A percentile compares a stretch with the other conserved stretches of the same genome.
phyloP scores from a whole-genome alignment of 495 filamentous ascomycete genomes.

The Talaromyces nanjingensis region DNA sequence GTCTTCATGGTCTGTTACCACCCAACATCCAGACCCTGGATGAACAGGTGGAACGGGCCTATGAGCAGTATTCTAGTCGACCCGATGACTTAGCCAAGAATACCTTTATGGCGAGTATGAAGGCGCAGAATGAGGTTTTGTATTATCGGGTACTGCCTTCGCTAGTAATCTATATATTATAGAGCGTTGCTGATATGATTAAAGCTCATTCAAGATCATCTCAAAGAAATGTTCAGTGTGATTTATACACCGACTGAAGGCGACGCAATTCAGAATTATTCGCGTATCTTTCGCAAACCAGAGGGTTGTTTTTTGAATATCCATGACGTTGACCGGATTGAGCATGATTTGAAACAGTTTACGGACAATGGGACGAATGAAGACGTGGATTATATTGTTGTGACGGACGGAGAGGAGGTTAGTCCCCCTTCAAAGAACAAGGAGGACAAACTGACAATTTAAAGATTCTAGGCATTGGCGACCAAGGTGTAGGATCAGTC shows the following conservation, averaged over 20 bases:
- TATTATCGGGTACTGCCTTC: slow-evolving; percentile 52
- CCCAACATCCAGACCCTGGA: slow-evolving; percentile 70
- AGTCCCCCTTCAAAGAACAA: not conserved
- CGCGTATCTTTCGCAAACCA: slow-evolving; percentile 66
- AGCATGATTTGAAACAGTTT: slow-evolving; percentile 60
- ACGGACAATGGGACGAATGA: slow-evolving; percentile 43
- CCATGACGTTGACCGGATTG: slow-evolving; percentile 44
- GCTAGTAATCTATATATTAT: not conserved
- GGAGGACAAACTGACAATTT: not conserved
- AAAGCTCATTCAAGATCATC: slow-evolving; percentile 55
- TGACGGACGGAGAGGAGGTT: slow-evolving; percentile 68
- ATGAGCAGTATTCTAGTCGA: slow-evolving; percentile 65
- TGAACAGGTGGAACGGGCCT: slow-evolving; percentile 70
- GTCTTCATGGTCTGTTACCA: slow-evolving; percentile 65
- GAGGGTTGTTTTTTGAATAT: slow-evolving; percentile 63
- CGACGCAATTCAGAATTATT: slow-evolving; percentile 85
- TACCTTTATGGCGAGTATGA: slow-evolving; percentile 74
- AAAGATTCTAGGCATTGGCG: slow-evolving; percentile 81
- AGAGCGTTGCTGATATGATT: not conserved
- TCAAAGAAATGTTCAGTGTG: slow-evolving; percentile 81
- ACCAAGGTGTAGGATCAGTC: slow-evolving; percentile 86
- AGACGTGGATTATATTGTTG: slow-evolving; percentile 85
- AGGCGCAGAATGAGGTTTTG: slow-evolving; percentile 74
- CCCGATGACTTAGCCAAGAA: slow-evolving; percentile 64
- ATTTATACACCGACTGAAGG: slow-evolving; percentile 91